Conservation (phyloP, 768 basidiomycete genomes). For the Tricholoma hemisulphureum region DNA sequence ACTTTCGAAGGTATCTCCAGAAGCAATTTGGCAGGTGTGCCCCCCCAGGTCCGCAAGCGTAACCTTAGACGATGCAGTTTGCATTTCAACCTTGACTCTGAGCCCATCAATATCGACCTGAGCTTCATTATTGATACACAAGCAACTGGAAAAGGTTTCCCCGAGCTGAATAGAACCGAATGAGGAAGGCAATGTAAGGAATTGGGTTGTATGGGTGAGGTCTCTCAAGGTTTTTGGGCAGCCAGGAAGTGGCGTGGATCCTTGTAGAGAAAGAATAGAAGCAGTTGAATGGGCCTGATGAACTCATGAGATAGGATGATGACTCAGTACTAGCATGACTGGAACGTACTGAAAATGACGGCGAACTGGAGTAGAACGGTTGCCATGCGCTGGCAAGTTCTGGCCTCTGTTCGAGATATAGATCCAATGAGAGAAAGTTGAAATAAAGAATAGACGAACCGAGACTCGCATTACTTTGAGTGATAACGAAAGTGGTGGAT, state of each 20-base stretch:
- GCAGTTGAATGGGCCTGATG: slow-evolving; percentile 66
- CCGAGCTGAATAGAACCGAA: slow-evolving; percentile 89
- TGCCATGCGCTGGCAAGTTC: slow-evolving; percentile 76
- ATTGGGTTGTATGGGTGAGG: slow-evolving; percentile 72
- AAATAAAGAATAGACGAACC: slow-evolving; percentile 49
- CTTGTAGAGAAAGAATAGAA: slow-evolving; percentile 76
- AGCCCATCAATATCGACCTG: slow-evolving; percentile 61
- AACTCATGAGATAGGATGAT: slow-evolving; percentile 1
- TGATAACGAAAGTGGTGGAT: slow-evolving; percentile 67
- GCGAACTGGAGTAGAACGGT: slow-evolving; percentile 82
- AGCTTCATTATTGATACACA: slow-evolving; percentile 82
- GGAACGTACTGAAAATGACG: slow-evolving; percentile 64
- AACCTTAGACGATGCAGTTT: slow-evolving; percentile 69
- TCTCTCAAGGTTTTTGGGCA: slow-evolving; percentile 85
- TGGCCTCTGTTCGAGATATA: slow-evolving; percentile 62
- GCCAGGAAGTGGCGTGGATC: slow-evolving; percentile 61
- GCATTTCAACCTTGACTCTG: slow-evolving; percentile 77
- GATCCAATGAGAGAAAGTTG: not conserved
- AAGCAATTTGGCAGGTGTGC: slow-evolving; percentile 42
- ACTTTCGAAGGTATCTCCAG: slow-evolving; percentile 62
- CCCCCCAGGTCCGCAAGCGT: slow-evolving; percentile 65
- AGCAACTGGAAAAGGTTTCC: slow-evolving; percentile 80
- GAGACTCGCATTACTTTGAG: slow-evolving; percentile 88
- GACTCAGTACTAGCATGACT: not conserved
- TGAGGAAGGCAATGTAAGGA: slow-evolving; percentile 77